Evolutionary conservation across 352 stramenopile species (phyloP).

Genomic region (Phytophthora tubulina): DNA sequence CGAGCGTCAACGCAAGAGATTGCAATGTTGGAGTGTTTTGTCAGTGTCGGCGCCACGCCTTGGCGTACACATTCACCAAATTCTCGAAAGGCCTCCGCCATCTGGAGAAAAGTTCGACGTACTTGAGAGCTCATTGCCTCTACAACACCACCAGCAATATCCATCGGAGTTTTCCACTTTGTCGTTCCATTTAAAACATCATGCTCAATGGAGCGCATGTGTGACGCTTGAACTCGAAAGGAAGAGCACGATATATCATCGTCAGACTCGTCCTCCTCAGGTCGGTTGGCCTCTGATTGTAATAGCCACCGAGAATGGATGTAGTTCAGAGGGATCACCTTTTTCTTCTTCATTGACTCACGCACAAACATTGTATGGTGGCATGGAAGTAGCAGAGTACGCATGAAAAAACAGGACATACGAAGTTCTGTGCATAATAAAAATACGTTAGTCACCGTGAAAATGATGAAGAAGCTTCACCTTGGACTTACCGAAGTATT

Average conservation of each 20-base stretch:
- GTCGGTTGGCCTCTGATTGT: conserved; percentile 1
- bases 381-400: conserved; percentile 1
- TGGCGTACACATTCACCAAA: conserved; percentile 5
- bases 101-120: background rate
- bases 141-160: conserved; percentile 6
- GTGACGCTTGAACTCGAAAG: conserved; percentile 3
- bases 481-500: conserved; percentile 10
- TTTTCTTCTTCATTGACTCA: background rate
- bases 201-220: conserved; percentile 1
- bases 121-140: conserved; percentile 5
- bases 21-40: too few species aligned
- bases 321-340: conserved; percentile 10
- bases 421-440: background rate
- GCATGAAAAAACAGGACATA: conserved; percentile 9
- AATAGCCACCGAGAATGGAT: conserved; percentile 10
- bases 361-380: conserved; percentile 9
- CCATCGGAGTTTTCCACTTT: conserved; percentile 12
- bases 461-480: background rate
- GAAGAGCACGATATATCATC: background rate
- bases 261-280: conserved; percentile 8
- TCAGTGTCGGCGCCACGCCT: background rate
- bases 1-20: too few species aligned
- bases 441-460: background rate
- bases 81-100: background rate
- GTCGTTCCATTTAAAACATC: conserved; percentile 6